These are phyloP conservation scores for Gnaphalium uliginosum DNA, from an alignment of 129 eudicot genomes.

Conservation along the genomic window DNA sequence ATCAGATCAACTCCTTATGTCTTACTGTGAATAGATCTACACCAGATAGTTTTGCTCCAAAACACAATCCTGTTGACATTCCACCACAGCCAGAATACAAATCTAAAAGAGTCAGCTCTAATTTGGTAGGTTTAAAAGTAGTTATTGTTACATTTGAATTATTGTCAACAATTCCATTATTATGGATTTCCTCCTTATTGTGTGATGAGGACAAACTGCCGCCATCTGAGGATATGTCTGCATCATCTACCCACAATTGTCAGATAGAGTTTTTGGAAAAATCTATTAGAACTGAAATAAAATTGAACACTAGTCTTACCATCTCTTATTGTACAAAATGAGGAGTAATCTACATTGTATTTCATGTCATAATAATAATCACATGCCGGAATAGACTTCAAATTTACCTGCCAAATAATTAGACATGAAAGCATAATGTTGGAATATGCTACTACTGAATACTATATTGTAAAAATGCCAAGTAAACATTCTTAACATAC, in stretches of 20 bases:
- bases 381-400: slow-evolving; percentile 49
- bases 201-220: slow-evolving; percentile 20
- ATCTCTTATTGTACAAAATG: slow-evolving; percentile 48
- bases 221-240: slow-evolving; percentile 41
- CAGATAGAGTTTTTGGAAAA: neutral
- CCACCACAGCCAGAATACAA: slow-evolving; percentile 80
- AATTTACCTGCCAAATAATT: slow-evolving; percentile 48
- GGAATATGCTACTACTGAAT: neutral
- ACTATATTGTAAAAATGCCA: neutral
- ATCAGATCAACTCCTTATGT: neutral
- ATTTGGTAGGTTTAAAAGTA: slow-evolving; percentile 23
- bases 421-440: slow-evolving; percentile 21
- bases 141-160: slow-evolving; percentile 28
- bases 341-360: slow-evolving; percentile 60
- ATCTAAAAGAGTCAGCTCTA: slow-evolving; percentile 54
- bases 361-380: slow-evolving; percentile 67
- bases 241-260: slow-evolving; percentile 11
- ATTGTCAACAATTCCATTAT: slow-evolving; percentile 20
- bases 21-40: slow-evolving; percentile 54
- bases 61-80: slow-evolving; percentile 71
- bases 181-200: slow-evolving; percentile 31
- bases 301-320: slow-evolving; percentile 35
- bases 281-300: neutral
- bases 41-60: slow-evolving; percentile 57
- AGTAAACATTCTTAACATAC: slow-evolving; percentile 39